Conservation (phyloP, 83 land plant genomes). For the Thuja plicata region DNA sequence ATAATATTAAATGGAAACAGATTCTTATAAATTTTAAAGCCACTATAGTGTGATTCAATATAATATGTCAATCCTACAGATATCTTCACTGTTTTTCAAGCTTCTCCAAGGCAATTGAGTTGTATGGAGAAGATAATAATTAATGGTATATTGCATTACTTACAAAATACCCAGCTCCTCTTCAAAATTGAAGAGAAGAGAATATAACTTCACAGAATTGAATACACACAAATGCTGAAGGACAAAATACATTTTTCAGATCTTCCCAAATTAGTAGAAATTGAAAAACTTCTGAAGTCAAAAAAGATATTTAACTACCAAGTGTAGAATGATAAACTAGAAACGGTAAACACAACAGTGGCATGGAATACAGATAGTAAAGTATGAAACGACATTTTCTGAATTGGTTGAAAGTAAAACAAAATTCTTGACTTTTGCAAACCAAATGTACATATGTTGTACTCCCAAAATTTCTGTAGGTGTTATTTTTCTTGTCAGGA, state of each 20-base stretch:
- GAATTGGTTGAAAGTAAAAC: too few species aligned
- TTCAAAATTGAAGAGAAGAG: background rate
- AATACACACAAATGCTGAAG: background rate
- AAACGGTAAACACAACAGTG: too few species aligned
- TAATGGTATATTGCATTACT: background rate
- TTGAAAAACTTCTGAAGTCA: too few species aligned
- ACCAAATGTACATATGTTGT: too few species aligned
- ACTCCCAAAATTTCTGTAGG: too few species aligned
- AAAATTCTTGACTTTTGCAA: too few species aligned
- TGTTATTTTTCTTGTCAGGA: too few species aligned
- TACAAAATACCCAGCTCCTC: background rate
- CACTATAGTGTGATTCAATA: background rate
- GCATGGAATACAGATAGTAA: too few species aligned
- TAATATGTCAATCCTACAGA: background rate
- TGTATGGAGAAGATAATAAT: background rate
- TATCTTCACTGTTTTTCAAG: background rate
- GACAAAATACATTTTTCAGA: background rate
- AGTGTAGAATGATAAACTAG: too few species aligned
- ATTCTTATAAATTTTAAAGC: background rate
- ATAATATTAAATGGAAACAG: background rate
- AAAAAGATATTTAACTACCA: background rate
- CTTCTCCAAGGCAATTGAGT: background rate
- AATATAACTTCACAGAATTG: background rate
- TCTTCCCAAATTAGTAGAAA: background rate
- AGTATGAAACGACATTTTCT: too few species aligned